Conservation (phyloP, 345 rosid species). For the Geranium brycei region DNA sequence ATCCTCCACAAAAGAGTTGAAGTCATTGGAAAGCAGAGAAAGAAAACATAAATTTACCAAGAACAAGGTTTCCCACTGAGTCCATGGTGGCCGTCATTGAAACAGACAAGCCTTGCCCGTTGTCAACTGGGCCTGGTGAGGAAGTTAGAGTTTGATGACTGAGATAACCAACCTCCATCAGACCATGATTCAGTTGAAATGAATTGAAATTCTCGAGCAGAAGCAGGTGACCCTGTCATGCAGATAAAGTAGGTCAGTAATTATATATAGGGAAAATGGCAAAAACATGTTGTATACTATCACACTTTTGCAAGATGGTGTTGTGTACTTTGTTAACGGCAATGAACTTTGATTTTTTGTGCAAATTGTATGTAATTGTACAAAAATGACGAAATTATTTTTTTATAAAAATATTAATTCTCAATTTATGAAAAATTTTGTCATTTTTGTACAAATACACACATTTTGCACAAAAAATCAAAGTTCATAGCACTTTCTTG, state of each 20-base stretch:
- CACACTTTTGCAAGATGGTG: no score
- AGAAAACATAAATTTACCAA: conserved; percentile 38
- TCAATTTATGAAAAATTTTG: no score
- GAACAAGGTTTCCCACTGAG: conserved; percentile 52
- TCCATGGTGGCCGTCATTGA: conserved; percentile 92
- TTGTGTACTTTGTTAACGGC: no score
- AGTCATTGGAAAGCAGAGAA: background rate
- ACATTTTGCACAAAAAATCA: no score
- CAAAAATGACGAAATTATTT: no score
- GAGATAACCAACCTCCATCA: conserved; percentile 71
- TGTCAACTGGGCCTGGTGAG: conserved; percentile 23
- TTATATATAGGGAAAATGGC: background rate
- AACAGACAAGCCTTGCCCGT: conserved; percentile 40
- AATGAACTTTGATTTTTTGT: no score
- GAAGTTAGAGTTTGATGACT: conserved; percentile 27
- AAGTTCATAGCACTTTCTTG: no score
- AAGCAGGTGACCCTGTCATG: conserved; percentile 69
- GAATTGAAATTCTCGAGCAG: conserved; percentile 57
- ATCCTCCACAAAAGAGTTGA: background rate
- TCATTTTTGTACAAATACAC: no score
- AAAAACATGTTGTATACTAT: no score
- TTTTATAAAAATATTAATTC: no score
- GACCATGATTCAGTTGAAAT: conserved; percentile 61
- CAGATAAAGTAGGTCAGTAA: conserved; percentile 12
- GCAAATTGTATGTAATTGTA: no score